phyloP scores from a whole-genome alignment of 345 rosid genomes.

The Pelargonium nanum region DNA sequence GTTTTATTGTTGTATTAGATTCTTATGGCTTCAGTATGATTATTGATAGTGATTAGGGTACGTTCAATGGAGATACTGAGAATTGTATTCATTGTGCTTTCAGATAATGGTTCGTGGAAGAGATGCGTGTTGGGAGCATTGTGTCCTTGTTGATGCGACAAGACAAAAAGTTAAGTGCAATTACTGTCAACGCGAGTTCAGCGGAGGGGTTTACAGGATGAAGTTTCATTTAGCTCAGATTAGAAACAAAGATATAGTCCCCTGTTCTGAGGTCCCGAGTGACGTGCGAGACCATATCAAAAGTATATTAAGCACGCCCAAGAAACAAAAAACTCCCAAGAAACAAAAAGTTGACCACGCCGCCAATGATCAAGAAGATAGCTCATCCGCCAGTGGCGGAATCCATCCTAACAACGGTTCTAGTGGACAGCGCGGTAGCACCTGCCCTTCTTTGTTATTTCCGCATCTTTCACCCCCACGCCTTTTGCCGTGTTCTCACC shows the following conservation, averaged over 20 bases:
- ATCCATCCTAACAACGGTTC: conserved; percentile 32
- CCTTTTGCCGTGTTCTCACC: conserved; percentile 22
- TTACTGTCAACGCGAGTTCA: conserved; percentile 48
- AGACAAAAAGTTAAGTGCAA: conserved; percentile 55
- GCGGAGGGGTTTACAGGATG: conserved; percentile 62
- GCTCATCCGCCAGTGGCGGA: conserved; percentile 42
- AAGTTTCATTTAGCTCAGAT: conserved; percentile 63
- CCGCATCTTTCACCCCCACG: conserved; percentile 20
- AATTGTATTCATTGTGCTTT: neutral
- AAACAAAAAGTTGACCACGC: conserved; percentile 25
- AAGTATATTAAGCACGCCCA: conserved; percentile 34
- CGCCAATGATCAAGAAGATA: conserved; percentile 32
- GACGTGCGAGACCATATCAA: conserved; percentile 35
- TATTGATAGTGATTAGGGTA: neutral
- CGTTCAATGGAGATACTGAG: neutral
- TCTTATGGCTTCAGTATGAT: neutral
- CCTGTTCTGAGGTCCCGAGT: conserved; percentile 38
- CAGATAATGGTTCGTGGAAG: conserved; percentile 51
- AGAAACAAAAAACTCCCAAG: conserved; percentile 34
- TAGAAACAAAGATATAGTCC: conserved; percentile 47
- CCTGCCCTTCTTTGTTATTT: conserved; percentile 32
- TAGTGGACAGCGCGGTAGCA: conserved; percentile 36
- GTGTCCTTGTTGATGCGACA: conserved; percentile 47
- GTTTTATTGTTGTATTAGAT: neutral
- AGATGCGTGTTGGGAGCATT: conserved; percentile 64